Percentiles rank a stretch among this genome's conserved stretches.
These are phyloP conservation scores for Marchantia polymorpha DNA, from an alignment of 225 moss, liverwort and hornwort genomes.

Conservation along the genomic window DNA sequence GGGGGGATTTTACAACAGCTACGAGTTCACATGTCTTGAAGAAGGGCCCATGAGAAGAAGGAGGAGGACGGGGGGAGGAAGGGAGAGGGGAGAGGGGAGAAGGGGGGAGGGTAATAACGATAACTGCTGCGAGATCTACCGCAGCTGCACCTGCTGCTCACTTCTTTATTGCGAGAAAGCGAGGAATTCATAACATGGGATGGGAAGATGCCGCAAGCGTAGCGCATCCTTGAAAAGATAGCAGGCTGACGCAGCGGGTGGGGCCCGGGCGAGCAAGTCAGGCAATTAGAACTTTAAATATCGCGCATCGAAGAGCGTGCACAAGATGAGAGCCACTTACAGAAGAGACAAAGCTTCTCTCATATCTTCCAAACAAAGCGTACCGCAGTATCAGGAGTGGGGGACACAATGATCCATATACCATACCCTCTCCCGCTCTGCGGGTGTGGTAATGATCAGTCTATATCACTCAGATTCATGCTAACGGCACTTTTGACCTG, in stretches of 20 bases:
- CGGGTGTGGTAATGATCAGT: conserved; percentile 8
- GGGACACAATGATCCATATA: conserved; percentile 4
- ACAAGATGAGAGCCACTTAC: conserved; percentile 3
- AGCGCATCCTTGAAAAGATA: conserved; percentile 8
- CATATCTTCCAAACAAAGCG: conserved; percentile 1
- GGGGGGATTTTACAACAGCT: too few relatives aligned
- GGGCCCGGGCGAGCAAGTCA: background rate
- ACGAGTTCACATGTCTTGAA: background rate
- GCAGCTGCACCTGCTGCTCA: background rate
- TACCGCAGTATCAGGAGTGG: background rate
- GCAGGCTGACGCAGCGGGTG: background rate
- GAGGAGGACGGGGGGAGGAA: background rate
- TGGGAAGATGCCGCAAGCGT: background rate
- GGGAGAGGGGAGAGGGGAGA: background rate
- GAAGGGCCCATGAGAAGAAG: background rate
- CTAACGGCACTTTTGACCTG: background rate
- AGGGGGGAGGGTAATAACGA: background rate
- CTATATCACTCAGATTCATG: background rate
- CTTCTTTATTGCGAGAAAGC: background rate
- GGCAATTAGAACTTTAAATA: background rate
- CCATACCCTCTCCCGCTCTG: background rate
- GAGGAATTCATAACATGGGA: background rate
- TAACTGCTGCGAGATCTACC: conserved; percentile 3
- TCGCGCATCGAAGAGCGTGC: background rate
- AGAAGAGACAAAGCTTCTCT: conserved; percentile 17